Percentiles rank a stretch among this genome's conserved stretches.
phyloP scores from a whole-genome alignment of 805 yeast genomes.

The Yarrowia deformans region DNA sequence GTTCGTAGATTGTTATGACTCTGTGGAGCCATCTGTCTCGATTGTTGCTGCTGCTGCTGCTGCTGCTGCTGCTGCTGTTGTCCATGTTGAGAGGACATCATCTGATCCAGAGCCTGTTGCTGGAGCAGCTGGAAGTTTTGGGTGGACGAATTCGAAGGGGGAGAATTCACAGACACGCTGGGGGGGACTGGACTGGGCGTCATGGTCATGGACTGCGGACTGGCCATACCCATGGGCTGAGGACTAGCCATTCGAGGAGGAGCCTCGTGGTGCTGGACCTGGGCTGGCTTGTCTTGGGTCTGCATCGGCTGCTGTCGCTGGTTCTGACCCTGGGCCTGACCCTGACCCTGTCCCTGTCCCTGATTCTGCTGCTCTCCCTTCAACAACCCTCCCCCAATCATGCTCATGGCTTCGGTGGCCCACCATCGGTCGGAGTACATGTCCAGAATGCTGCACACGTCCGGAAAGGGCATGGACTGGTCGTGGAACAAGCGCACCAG shows the following conservation, averaged over 20 bases:
- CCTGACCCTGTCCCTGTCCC: background rate
- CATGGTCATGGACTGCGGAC: constrained; percentile 8
- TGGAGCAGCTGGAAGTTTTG: constrained; percentile 18
- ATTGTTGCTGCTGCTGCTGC: background rate
- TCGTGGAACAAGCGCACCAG: constrained; percentile 26
- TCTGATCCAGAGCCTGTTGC: constrained; percentile 13
- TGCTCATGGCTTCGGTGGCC: constrained; percentile 39
- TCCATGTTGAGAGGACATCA: background rate
- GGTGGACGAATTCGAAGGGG: background rate
- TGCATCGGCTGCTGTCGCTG: background rate
- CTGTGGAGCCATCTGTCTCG: constrained; percentile 1
- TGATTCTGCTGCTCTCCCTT: background rate
- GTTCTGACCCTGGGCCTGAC: background rate
- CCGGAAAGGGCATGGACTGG: constrained; percentile 18
- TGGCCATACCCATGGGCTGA: background rate
- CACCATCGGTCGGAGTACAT: constrained; percentile 35
- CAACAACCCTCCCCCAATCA: constrained; percentile 32
- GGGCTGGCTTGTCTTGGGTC: too few relatives aligned
- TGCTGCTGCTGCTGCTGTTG: background rate
- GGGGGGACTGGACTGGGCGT: constrained; percentile 16
- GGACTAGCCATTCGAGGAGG: background rate
- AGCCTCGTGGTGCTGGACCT: background rate
- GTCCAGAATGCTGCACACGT: constrained; percentile 23
- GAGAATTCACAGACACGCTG: background rate
- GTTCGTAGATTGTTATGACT: background rate